These are phyloP conservation scores for Circinella minor DNA, from an alignment of 371 early-diverging fungal genomes.

Conservation along the genomic window DNA sequence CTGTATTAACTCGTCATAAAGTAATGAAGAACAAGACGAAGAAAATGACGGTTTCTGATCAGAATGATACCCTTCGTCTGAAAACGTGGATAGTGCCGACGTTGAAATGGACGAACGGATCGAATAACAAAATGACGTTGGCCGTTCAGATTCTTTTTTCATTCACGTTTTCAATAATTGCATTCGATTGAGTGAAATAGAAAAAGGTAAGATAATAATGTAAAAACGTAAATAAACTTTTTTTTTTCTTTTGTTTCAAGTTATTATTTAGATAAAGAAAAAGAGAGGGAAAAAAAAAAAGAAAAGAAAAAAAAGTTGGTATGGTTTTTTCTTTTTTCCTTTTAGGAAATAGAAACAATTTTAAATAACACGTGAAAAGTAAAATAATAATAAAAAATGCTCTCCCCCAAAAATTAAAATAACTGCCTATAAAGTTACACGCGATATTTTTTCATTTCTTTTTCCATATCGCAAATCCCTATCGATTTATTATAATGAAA, in stretches of 20 bases:
- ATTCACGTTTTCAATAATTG: constrained; percentile 15
- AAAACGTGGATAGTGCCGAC: constrained; percentile 31
- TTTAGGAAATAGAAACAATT: no score
- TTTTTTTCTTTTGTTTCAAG: neutral
- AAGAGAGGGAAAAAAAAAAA: no score
- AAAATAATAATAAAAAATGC: no score
- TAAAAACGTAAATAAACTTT: no score
- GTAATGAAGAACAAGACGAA: constrained; percentile 2
- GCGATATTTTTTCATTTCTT: no score
- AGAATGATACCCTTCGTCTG: constrained; percentile 53
- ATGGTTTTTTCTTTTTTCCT: no score
- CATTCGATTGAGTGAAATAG: constrained; percentile 20
- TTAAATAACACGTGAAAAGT: no score
- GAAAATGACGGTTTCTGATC: constrained; percentile 41
- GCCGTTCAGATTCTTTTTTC: constrained; percentile 23
- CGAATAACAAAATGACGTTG: constrained; percentile 19
- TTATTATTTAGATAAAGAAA: neutral
- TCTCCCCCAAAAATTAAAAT: no score
- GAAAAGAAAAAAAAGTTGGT: no score
- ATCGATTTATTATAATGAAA: no score
- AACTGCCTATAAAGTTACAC: no score
- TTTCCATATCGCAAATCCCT: no score
- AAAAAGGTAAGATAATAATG: neutral
- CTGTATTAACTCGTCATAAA: neutral
- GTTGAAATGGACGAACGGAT: constrained; percentile 24